phyloP scores from a whole-genome alignment of 2,329 filamentous ascomycete species.

The Botrytis deweyae region DNA sequence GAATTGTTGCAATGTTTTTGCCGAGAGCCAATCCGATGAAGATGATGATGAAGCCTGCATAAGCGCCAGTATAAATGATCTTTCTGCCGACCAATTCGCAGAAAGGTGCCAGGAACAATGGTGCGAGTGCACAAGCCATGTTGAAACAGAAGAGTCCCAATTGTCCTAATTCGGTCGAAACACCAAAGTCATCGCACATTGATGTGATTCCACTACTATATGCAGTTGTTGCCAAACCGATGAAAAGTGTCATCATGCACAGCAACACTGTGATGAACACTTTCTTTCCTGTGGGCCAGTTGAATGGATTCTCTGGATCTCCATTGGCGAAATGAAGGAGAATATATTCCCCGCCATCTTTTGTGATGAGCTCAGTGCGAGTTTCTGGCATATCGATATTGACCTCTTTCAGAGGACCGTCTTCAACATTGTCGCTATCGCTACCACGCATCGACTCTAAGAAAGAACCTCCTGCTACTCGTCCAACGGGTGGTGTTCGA shows the following conservation, averaged over 20 bases:
- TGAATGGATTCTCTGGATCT: constrained; percentile 53
- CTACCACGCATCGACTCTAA: constrained; percentile 39
- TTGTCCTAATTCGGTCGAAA: constrained; percentile 46
- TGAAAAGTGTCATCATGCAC: constrained; percentile 54
- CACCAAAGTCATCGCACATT: constrained; percentile 48
- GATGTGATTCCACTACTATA: constrained; percentile 50
- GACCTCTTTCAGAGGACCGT: constrained; percentile 44
- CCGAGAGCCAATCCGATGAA: constrained; percentile 69
- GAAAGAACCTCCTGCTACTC: constrained; percentile 44
- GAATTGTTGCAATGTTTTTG: constrained; percentile 68
- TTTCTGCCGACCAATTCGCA: constrained; percentile 83
- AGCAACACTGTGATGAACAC: constrained; percentile 48
- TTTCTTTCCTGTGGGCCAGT: constrained; percentile 48
- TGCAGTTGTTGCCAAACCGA: constrained; percentile 53
- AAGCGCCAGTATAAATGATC: constrained; percentile 71
- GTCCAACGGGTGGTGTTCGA: constrained; percentile 33
- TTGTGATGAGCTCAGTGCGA: constrained; percentile 43
- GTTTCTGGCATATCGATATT: constrained; percentile 52
- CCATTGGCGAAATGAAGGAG: constrained; percentile 47
- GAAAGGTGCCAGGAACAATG: constrained; percentile 83
- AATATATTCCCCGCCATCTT: constrained; percentile 47
- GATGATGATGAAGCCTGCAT: constrained; percentile 41
- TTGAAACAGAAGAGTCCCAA: constrained; percentile 68
- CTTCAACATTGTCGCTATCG: constrained; percentile 34
- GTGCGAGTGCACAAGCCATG: constrained; percentile 75